Evolutionary conservation across 2,329 filamentous ascomycete species (phyloP).

Genomic region (Penicillium vulpinum): DNA sequence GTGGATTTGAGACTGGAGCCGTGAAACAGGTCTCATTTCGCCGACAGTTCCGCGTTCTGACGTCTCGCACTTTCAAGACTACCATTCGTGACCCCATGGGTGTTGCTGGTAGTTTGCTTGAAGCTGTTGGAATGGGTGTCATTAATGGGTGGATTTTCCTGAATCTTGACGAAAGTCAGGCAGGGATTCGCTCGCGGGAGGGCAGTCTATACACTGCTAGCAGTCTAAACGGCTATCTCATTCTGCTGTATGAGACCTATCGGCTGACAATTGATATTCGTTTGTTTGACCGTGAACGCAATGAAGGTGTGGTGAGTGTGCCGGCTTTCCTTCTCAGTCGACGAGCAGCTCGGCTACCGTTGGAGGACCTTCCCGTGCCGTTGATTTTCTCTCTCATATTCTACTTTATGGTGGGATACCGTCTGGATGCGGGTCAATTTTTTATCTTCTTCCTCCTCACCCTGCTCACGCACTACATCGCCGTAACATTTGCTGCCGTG

Average conservation of each 20-base stretch:
- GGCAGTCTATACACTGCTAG: slow-evolving; percentile 71
- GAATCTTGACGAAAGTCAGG: slow-evolving; percentile 62
- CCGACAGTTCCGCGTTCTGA: slow-evolving; percentile 66
- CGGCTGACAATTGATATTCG: slow-evolving; percentile 72
- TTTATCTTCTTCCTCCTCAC: slow-evolving; percentile 71
- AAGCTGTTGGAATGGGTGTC: slow-evolving; percentile 69
- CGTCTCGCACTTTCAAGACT: slow-evolving; percentile 66
- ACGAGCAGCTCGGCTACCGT: slow-evolving; percentile 65
- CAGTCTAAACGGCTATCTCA: slow-evolving; percentile 72
- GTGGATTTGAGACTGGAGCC: slow-evolving; percentile 4
- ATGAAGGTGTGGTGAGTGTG: slow-evolving; percentile 70
- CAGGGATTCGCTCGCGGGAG: slow-evolving; percentile 72
- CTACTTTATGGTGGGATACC: slow-evolving; percentile 77
- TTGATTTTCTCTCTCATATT: slow-evolving; percentile 69
- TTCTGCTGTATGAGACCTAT: slow-evolving; percentile 74
- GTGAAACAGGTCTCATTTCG: slow-evolving; percentile 56
- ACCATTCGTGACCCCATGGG: slow-evolving; percentile 77
- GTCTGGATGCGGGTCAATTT: slow-evolving; percentile 63
- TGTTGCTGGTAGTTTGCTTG: slow-evolving; percentile 67
- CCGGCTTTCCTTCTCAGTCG: slow-evolving; percentile 70
- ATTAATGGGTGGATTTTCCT: slow-evolving; percentile 74
- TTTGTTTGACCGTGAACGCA: slow-evolving; percentile 72
- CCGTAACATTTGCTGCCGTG: slow-evolving; percentile 68
- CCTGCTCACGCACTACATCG: slow-evolving; percentile 70
- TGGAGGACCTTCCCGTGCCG: slow-evolving; percentile 72